Percentiles rank a stretch among this genome's conserved stretches.
Conservation (phyloP, 257 asterid genomes). For the Nicotiana tabacum region DNA sequence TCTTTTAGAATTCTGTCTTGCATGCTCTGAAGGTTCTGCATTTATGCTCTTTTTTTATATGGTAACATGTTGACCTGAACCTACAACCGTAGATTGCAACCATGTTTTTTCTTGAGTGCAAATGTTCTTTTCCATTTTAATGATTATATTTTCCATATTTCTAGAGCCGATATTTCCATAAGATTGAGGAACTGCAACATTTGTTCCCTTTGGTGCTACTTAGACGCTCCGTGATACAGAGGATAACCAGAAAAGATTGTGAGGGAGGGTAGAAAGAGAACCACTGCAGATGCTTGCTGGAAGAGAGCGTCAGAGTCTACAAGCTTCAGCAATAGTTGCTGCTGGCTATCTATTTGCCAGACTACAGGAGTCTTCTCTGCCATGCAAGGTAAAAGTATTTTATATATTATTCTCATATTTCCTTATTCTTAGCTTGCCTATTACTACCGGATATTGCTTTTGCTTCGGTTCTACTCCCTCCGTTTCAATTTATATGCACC, state of each 20-base stretch:
- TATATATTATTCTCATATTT: not conserved
- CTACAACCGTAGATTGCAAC: not conserved
- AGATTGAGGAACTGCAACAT: not conserved
- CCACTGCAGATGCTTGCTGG: not conserved
- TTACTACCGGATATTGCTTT: no score
- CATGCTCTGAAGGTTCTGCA: not conserved
- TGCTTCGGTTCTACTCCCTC: no score
- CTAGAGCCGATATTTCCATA: not conserved
- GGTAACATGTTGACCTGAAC: not conserved
- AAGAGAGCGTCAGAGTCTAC: not conserved
- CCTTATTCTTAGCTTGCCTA: no score
- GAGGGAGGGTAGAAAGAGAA: not conserved
- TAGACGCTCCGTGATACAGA: not conserved
- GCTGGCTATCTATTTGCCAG: not conserved
- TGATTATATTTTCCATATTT: not conserved
- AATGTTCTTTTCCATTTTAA: not conserved
- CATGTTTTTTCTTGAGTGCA: no score
- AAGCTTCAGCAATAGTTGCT: not conserved
- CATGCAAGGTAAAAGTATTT: not conserved
- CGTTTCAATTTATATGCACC: no score
- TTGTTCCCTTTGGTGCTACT: not conserved
- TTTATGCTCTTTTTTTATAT: not conserved
- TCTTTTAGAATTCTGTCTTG: not conserved
- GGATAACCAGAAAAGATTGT: not conserved
- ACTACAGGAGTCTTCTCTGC: not conserved